phyloP scores from a whole-genome alignment of 2,329 filamentous ascomycete genomes.

The Apiospora hydei region DNA sequence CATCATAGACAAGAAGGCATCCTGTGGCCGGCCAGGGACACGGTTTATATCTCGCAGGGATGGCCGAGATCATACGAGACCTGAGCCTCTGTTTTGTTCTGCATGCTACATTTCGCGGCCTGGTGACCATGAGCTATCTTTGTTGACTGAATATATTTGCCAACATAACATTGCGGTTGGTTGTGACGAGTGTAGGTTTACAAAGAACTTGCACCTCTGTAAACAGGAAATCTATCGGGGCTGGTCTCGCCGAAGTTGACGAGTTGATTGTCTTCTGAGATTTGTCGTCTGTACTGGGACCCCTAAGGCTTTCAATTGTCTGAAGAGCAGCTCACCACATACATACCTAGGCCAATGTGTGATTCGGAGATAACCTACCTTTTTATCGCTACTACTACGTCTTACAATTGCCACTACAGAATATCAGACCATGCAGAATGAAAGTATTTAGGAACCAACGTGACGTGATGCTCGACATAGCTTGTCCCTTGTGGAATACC shows the following conservation, averaged over 20 bases:
- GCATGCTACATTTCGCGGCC: background rate
- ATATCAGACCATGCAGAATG: background rate
- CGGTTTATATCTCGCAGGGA: constrained; percentile 7
- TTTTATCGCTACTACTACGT: background rate
- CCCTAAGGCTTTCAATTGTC: background rate
- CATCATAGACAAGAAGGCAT: background rate
- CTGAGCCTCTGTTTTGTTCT: background rate
- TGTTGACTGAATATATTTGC: background rate
- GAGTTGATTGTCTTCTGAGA: background rate
- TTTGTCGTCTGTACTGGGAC: background rate
- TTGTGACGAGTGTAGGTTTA: background rate
- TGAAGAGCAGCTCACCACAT: background rate
- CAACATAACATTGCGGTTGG: background rate
- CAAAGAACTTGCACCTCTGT: background rate
- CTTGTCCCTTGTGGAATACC: no score
- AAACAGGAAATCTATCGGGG: background rate
- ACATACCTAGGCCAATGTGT: background rate
- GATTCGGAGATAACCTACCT: background rate
- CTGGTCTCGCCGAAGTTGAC: background rate
- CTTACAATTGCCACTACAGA: background rate
- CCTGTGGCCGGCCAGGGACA: background rate
- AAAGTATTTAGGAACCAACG: background rate
- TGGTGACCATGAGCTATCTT: constrained; percentile 1
- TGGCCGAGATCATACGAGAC: background rate
- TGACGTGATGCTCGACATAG: background rate